A percentile compares a stretch with the other conserved stretches of the same genome.
phyloP scores from a whole-genome alignment of 2,329 filamentous ascomycete genomes.

The Aspergillus flavus region DNA sequence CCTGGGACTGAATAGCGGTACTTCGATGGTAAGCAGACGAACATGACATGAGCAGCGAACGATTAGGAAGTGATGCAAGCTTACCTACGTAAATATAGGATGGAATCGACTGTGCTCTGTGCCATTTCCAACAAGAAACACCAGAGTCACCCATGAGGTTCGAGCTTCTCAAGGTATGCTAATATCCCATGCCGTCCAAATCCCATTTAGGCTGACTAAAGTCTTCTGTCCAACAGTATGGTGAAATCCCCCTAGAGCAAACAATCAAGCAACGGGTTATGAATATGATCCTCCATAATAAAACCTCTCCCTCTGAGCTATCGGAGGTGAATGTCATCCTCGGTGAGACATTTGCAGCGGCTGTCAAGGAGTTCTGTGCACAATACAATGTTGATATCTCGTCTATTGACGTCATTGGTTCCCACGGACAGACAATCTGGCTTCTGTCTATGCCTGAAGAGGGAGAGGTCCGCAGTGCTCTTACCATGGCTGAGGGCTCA shows the following conservation, averaged over 20 bases:
- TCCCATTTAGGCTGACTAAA: background rate
- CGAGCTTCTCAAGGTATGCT: constrained; percentile 49
- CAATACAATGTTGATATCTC: constrained; percentile 13
- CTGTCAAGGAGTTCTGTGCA: constrained; percentile 51
- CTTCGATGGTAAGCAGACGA: constrained; percentile 47
- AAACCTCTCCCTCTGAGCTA: constrained; percentile 56
- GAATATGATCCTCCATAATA: constrained; percentile 57
- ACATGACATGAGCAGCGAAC: background rate
- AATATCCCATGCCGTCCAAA: no score
- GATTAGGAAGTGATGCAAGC: background rate
- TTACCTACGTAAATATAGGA: constrained; percentile 34
- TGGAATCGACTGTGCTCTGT: constrained; percentile 62
- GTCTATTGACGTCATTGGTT: constrained; percentile 22
- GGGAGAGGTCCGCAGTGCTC: constrained; percentile 50
- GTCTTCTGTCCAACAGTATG: constrained; percentile 40
- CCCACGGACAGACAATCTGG: constrained; percentile 63
- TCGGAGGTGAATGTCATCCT: constrained; percentile 61
- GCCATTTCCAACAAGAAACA: constrained; percentile 57
- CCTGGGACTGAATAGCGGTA: constrained; percentile 51
- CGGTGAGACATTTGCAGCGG: constrained; percentile 59
- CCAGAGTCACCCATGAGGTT: constrained; percentile 59
- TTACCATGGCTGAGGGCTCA: constrained; percentile 61
- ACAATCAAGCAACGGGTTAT: constrained; percentile 52
- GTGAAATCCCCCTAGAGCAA: constrained; percentile 56
- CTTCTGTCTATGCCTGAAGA: constrained; percentile 56